Evolutionary conservation across 371 early-diverging fungal species (phyloP), one percentile per base, ranked within the genome.

Genomic region (Rhizomucor pusillus): DNA sequence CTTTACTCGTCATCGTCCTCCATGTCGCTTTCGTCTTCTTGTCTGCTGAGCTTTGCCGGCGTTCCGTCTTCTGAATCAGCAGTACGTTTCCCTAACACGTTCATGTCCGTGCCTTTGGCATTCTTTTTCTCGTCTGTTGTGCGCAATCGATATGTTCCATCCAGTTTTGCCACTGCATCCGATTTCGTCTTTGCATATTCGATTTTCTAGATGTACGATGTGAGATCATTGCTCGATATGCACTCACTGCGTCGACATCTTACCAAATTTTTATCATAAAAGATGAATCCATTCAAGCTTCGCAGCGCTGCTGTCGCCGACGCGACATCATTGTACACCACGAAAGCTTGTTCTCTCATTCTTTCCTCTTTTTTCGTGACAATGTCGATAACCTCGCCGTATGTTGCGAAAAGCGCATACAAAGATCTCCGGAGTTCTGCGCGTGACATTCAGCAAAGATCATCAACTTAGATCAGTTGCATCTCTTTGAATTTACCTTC

Each of bases 281-380:
- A 87, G 1, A 66, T 79, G 62, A 89, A 90, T 43, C 90, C 90
- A 57, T 90, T 87, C 40, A 92, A 67, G 33, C 82, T 78, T 60
- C 91, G 73, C 60, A 89, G 59, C 22, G 92, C 92, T 11, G 84
- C 69, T 11, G 90, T 73, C 0, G 98, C 93, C 18, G 82, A 71
- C 4, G 90, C 73, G 36, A 90, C 73, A 50, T 93, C 87, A 44
- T 77, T 73, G 66, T 90, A 96, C 24, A 89, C 92, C 25, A 98
- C 74, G 67, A 94, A 96, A 1, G 98, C 98, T 70, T 98, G 98
- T n/a, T 96, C 97, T 16, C 96, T 90, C 90, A 90, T 89, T 59
- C 87, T 82, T 49, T 79, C 67, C 12, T 86, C 86, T 52, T 87
- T 82, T 56, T 82, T 78, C 10, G 92, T 89, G 4, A 90, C 88